Conservation (phyloP, 2,329 filamentous ascomycete species). For the Cryphonectria radicalis region DNA sequence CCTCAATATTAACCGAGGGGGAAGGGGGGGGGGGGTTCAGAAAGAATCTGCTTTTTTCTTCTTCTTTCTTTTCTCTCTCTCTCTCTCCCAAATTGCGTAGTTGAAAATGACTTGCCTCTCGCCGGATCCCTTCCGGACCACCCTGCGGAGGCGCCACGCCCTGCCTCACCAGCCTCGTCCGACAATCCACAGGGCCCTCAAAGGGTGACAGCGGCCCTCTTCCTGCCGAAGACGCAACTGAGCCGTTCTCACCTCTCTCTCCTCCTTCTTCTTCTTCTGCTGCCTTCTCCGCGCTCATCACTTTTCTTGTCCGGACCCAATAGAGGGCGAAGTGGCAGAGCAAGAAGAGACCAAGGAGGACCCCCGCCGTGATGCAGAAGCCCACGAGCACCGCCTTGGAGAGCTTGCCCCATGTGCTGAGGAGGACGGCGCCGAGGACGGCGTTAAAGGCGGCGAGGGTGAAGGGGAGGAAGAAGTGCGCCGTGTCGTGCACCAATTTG, state of each 20-base stretch:
- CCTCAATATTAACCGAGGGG: background rate
- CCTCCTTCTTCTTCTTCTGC: too few species aligned
- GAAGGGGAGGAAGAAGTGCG: constrained; percentile 24
- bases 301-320: constrained; percentile 9
- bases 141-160: background rate
- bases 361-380: constrained; percentile 15
- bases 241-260: background rate
- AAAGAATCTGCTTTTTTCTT: background rate
- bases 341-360: constrained; percentile 17
- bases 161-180: background rate
- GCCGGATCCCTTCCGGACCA: background rate
- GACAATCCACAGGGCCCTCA: background rate
- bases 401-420: constrained; percentile 18
- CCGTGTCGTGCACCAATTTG: constrained; percentile 17
- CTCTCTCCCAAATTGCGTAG: too few species aligned
- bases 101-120: constrained; percentile 3
- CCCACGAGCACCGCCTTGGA: constrained; percentile 17
- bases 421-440: constrained; percentile 15
- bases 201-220: background rate
- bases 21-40: background rate
- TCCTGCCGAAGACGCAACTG: background rate
- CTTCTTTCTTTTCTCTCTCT: too few species aligned
- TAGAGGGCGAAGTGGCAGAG: constrained; percentile 21
- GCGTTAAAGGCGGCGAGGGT: constrained; percentile 10
- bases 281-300: background rate